Percentiles rank a stretch among this genome's conserved stretches.
These are phyloP conservation scores for Alternaria ethzedia DNA, from an alignment of 2,329 filamentous ascomycete species.

Conservation along the genomic window DNA sequence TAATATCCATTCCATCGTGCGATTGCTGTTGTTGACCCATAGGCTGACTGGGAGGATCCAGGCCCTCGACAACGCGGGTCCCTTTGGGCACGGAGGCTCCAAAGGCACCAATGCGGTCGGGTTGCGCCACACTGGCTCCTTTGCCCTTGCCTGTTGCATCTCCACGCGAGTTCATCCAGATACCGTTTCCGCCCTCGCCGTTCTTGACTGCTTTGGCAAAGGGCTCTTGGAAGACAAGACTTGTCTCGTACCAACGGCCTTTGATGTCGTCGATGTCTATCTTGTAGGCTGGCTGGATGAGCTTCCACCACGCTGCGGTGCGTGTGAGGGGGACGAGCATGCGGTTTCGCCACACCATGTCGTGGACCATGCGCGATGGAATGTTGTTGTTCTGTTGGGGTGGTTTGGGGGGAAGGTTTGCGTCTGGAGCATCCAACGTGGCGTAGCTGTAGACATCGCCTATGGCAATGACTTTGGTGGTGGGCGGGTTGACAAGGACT, in stretches of 20 bases:
- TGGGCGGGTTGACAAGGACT: conserved; percentile 25
- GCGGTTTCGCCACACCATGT: conserved; percentile 57
- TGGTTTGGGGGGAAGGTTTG: conserved; percentile 40
- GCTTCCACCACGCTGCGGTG: conserved; percentile 53
- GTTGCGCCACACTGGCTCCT: conserved; percentile 35
- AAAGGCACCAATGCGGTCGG: conserved; percentile 51
- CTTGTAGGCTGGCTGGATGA: conserved; percentile 41
- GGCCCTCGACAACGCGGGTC: conserved; percentile 48
- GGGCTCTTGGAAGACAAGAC: conserved; percentile 52
- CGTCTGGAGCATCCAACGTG: conserved; percentile 37
- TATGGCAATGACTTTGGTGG: conserved; percentile 48
- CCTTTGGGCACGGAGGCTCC: conserved; percentile 49
- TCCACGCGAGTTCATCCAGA: conserved; percentile 57
- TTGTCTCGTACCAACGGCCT: conserved; percentile 67
- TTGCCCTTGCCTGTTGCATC: conserved; percentile 43
- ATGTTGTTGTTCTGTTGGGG: conserved; percentile 53
- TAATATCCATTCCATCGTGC: conserved; percentile 22
- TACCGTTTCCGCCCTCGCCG: conserved; percentile 52
- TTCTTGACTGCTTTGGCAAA: conserved; percentile 44
- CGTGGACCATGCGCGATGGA: conserved; percentile 59
- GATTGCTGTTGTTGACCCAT: conserved; percentile 14
- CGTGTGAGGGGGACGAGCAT: conserved; percentile 48
- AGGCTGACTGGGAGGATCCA: conserved; percentile 32
- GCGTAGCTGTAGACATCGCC: conserved; percentile 62
- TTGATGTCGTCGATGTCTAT: conserved; percentile 59